Evolutionary conservation across 805 yeast genomes (phyloP).

Genomic region (Jamesozyma gamospora): DNA sequence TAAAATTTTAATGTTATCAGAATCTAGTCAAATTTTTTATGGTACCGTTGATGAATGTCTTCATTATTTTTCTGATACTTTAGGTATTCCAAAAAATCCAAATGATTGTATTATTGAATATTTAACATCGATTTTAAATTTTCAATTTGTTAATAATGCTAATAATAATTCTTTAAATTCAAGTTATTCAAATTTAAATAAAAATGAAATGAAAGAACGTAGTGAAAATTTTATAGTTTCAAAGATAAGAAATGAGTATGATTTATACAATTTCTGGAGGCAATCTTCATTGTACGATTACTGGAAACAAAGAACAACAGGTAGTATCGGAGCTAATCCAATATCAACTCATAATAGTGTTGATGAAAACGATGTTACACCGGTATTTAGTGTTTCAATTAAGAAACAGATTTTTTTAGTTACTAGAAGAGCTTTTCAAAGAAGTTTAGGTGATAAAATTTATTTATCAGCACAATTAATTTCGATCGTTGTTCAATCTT

Average conservation of each 20-base stretch:
- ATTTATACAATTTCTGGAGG: slow-evolving; percentile 35
- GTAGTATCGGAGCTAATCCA: slow-evolving; percentile 16
- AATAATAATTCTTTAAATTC: not conserved
- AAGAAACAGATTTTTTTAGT: slow-evolving; percentile 37
- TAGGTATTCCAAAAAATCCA: slow-evolving; percentile 46
- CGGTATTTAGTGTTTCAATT: slow-evolving; percentile 13
- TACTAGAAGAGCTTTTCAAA: slow-evolving; percentile 36
- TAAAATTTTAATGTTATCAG: slow-evolving; percentile 38
- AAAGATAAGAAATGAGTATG: slow-evolving; percentile 31
- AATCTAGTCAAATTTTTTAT: slow-evolving; percentile 39
- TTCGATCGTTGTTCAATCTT: slow-evolving; percentile 33
- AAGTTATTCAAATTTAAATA: not conserved
- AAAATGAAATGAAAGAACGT: not conserved
- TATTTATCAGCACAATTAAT: slow-evolving; percentile 33
- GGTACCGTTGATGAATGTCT: slow-evolving; percentile 36
- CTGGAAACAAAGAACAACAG: slow-evolving; percentile 14
- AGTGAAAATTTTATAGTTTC: not conserved
- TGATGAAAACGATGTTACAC: slow-evolving; percentile 22
- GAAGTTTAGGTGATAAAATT: slow-evolving; percentile 37
- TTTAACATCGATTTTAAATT: slow-evolving; percentile 48
- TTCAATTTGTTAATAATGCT: slow-evolving; percentile 6
- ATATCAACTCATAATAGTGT: slow-evolving; percentile 23
- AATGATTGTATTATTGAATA: slow-evolving; percentile 58
- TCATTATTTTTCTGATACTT: slow-evolving; percentile 35
- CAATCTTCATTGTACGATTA: slow-evolving; percentile 20